Evolutionary conservation across 768 basidiomycete genomes (phyloP).

Genomic region (Mrakia hoshinonis): DNA sequence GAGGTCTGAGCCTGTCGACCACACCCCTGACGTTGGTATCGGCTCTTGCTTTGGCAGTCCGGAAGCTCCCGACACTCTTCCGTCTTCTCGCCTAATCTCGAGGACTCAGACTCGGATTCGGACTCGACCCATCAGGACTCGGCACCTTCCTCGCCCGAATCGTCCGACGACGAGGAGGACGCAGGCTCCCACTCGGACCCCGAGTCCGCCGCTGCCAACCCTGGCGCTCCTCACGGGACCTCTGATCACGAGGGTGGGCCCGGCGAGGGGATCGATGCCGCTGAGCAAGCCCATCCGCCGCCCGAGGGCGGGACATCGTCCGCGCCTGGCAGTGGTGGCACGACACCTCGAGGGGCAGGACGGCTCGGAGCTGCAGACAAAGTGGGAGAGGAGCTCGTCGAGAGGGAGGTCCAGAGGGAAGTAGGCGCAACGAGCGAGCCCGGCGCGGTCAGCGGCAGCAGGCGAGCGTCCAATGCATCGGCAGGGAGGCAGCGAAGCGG

Average conservation of each 20-base stretch:
- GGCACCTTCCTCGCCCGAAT: background rate
- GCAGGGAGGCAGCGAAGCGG: background rate
- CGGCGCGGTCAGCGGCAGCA: no score
- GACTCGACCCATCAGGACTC: background rate
- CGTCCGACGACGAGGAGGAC: conserved; percentile 12
- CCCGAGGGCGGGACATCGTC: no score
- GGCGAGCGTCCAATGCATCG: background rate
- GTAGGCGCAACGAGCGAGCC: background rate
- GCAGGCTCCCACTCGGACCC: background rate
- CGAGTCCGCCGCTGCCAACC: no score
- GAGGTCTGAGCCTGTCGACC: background rate
- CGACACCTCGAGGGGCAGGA: no score
- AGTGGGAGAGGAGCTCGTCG: no score
- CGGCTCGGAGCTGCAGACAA: no score
- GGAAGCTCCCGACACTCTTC: background rate
- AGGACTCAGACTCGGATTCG: conserved; percentile 24
- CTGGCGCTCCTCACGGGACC: no score
- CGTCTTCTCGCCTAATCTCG: conserved; percentile 4
- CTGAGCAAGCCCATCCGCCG: no score
- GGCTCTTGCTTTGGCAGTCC: background rate
- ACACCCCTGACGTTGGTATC: background rate
- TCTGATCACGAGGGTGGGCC: no score
- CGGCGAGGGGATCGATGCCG: no score
- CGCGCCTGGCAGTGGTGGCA: no score
- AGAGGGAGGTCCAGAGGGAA: background rate